Evolutionary conservation across 148 eudicot genomes (phyloP).

Genomic region (Vaccinium corymbosum): DNA sequence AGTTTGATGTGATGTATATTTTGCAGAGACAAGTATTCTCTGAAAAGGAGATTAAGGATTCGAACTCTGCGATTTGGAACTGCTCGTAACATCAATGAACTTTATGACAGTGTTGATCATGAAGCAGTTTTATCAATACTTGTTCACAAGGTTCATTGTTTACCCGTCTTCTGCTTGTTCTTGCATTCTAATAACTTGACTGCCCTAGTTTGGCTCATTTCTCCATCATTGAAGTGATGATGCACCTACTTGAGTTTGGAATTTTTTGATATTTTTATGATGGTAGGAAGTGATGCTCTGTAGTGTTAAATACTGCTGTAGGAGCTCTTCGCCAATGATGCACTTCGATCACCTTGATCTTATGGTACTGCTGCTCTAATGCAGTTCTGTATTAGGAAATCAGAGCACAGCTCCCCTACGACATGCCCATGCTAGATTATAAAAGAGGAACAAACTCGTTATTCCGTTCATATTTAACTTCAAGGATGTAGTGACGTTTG

Average conservation of each 20-base stretch:
- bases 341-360: not conserved
- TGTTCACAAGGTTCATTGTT: conserved; percentile 78
- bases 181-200: not conserved
- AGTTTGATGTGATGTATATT: conserved; percentile 15
- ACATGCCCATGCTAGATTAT: not conserved
- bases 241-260: not conserved
- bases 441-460: not conserved
- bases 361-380: conserved; percentile 4
- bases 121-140: conserved; percentile 89
- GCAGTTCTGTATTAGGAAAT: not conserved
- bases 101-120: conserved; percentile 94
- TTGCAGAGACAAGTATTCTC: conserved; percentile 71
- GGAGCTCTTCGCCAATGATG: not conserved
- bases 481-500: conserved; percentile 6
- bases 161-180: not conserved
- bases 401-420: not conserved
- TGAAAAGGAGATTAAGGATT: conserved; percentile 79
- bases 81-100: conserved; percentile 82
- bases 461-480: not conserved
- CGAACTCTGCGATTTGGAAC: conserved; percentile 74
- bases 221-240: conserved; percentile 4
- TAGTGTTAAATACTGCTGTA: not conserved
- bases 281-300: not conserved
- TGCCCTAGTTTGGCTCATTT: not conserved
- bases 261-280: not conserved